These are phyloP conservation scores for Chenopodium berlandieri DNA, from an alignment of 148 eudicot species.

Conservation along the genomic window DNA sequence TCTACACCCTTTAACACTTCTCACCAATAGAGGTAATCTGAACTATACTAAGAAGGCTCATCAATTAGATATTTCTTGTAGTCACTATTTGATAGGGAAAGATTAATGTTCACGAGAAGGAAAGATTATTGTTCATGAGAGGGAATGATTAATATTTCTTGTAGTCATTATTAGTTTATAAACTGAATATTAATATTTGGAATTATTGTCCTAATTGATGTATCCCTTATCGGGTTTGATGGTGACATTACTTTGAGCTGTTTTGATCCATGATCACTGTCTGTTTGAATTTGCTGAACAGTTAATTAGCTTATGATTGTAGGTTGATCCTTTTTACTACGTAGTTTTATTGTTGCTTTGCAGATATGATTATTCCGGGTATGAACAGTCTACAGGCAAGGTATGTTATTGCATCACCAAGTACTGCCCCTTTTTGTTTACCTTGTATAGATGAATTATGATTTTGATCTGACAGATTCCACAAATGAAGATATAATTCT, in stretches of 20 bases:
- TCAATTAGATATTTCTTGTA: too few relatives aligned
- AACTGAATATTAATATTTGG: too few relatives aligned
- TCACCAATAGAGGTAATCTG: too few relatives aligned
- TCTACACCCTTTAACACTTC: too few relatives aligned
- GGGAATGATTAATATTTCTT: too few relatives aligned
- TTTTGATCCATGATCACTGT: background rate
- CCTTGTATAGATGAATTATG: background rate
- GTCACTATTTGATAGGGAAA: too few relatives aligned
- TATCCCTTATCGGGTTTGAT: background rate
- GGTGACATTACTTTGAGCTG: background rate
- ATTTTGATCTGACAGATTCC: background rate
- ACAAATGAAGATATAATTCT: background rate
- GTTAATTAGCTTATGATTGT: background rate
- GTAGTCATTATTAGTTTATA: too few relatives aligned
- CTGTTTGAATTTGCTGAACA: background rate
- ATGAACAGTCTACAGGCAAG: slow-evolving; percentile 90
- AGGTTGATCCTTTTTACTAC: background rate
- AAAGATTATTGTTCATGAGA: too few relatives aligned
- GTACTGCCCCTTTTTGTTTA: slow-evolving; percentile 6
- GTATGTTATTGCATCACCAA: slow-evolving; percentile 29
- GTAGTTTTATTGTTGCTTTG: slow-evolving; percentile 14
- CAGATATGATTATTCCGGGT: slow-evolving; percentile 96
- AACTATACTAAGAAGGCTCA: too few relatives aligned
- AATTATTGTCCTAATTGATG: background rate
- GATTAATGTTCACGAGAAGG: too few relatives aligned